phyloP scores from a whole-genome alignment of 345 rosid species.

The Ricinus communis region DNA sequence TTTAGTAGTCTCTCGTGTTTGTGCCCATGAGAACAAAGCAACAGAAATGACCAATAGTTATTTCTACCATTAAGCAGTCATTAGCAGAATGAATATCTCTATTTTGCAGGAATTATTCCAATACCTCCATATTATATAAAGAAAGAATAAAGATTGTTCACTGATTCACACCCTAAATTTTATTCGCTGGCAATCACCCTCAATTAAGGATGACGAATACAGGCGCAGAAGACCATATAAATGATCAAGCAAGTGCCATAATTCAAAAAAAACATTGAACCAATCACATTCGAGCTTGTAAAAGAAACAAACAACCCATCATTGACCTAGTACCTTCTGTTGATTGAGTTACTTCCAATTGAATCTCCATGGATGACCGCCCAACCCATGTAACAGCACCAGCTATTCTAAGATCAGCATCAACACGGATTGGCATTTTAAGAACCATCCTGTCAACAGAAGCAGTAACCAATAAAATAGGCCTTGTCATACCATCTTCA shows the following conservation, averaged over 20 bases:
- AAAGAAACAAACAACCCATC: neutral
- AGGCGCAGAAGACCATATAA: neutral
- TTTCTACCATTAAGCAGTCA: neutral
- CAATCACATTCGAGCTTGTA: neutral
- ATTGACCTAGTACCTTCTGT: constrained; percentile 41
- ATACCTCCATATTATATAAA: neutral
- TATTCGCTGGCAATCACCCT: neutral
- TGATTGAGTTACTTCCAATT: constrained; percentile 65
- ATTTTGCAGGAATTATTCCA: neutral
- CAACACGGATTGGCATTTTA: constrained; percentile 61
- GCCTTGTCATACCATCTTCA: constrained; percentile 54
- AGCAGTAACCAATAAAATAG: constrained; percentile 81
- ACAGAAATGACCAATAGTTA: too few species aligned
- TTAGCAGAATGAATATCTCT: neutral
- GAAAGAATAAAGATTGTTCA: neutral
- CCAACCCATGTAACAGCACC: constrained; percentile 95
- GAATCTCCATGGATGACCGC: constrained; percentile 86
- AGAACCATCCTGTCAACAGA: constrained; percentile 79
- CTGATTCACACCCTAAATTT: neutral
- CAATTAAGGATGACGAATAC: neutral
- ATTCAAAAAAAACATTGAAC: neutral
- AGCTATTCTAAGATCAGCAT: constrained; percentile 52
- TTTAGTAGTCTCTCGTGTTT: too few species aligned
- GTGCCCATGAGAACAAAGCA: too few species aligned
- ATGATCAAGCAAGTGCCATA: neutral